Conservation (phyloP, 2,329 filamentous ascomycete species). For the Bipolaris zeicola region DNA sequence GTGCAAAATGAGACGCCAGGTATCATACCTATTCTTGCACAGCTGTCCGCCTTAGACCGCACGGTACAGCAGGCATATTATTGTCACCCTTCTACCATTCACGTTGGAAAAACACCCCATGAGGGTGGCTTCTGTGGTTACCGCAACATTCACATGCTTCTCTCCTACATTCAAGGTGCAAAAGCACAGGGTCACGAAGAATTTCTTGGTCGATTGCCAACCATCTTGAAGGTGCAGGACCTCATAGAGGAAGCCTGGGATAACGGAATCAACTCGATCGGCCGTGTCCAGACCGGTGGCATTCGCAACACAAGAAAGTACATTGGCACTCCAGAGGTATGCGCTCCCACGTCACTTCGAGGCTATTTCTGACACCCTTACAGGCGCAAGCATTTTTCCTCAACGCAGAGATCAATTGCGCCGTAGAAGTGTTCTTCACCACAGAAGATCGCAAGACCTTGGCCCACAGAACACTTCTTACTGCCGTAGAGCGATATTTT, state of each 20-base stretch:
- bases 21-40: constrained; percentile 53
- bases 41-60: constrained; percentile 63
- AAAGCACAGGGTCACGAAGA: constrained; percentile 61
- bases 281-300: constrained; percentile 81
- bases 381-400: constrained; percentile 80
- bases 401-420: constrained; percentile 65
- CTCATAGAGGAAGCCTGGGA: constrained; percentile 90
- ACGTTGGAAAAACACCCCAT: constrained; percentile 77
- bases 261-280: constrained; percentile 75
- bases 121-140: constrained; percentile 96
- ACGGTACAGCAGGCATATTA: constrained; percentile 74
- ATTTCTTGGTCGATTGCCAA: constrained; percentile 69
- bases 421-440: constrained; percentile 59
- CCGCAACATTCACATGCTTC: constrained; percentile 90
- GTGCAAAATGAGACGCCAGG: constrained; percentile 54
- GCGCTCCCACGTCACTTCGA: neutral
- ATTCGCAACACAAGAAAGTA: constrained; percentile 90
- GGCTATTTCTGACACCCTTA: constrained; percentile 15
- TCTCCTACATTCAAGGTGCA: constrained; percentile 74
- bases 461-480: constrained; percentile 62
- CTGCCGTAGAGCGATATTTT: constrained; percentile 77
- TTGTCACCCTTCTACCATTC: constrained; percentile 75
- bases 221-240: constrained; percentile 82
- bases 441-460: constrained; percentile 55
- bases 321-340: constrained; percentile 88